Conservation (phyloP, 1,284 basidiomycete genomes). For the Coniferiporia sulphurascens region DNA sequence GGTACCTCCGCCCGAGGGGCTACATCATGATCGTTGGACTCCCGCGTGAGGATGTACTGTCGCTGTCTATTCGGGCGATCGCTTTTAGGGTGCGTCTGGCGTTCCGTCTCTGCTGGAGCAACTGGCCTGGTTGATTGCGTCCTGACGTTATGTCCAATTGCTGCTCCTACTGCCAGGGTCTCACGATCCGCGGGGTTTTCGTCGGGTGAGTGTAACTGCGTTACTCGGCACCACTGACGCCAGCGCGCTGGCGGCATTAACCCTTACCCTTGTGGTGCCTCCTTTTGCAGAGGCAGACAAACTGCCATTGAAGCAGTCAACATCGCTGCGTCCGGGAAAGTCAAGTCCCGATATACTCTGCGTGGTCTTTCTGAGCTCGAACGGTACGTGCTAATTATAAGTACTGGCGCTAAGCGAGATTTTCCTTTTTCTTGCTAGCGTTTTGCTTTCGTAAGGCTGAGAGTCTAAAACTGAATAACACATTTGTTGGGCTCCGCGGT, state of each 20-base stretch:
- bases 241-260: not conserved
- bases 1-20: constrained; percentile 36
- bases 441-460: not conserved
- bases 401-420: too few species aligned
- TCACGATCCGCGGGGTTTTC: constrained; percentile 60
- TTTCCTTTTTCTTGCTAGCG: not conserved
- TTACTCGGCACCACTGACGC: not conserved
- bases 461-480: not conserved
- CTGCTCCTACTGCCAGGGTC: constrained; percentile 38
- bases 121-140: too few species aligned
- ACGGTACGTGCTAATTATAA: constrained; percentile 33
- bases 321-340: constrained; percentile 64
- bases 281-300: constrained; percentile 47
- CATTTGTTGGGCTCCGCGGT: not conserved
- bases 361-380: constrained; percentile 50
- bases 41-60: constrained; percentile 26
- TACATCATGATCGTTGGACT: constrained; percentile 43
- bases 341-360: constrained; percentile 51
- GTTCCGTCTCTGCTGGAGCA: too few species aligned
- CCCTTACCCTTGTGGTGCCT: not conserved
- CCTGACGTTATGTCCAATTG: too few species aligned
- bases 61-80: not conserved
- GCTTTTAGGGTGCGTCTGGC: not conserved
- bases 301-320: constrained; percentile 70
- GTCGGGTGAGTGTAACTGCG: not conserved